Percentiles rank a stretch among this genome's conserved stretches.
Evolutionary conservation across 345 rosid genomes (phyloP).

Genomic region (Heritiera fomes): DNA sequence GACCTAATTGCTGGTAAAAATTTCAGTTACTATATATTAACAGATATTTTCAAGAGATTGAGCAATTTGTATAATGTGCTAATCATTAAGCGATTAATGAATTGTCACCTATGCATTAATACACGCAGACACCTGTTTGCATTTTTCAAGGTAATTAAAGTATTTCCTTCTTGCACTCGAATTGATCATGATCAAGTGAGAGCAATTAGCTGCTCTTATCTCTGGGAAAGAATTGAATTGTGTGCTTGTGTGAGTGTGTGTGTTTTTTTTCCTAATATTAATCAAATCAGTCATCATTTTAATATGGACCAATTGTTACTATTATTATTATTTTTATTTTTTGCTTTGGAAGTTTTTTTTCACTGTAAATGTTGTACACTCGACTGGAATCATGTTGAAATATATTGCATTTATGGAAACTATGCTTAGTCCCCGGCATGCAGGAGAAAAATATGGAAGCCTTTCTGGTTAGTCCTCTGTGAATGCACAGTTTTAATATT

Average conservation of each 20-base stretch:
- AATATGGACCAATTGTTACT: neutral
- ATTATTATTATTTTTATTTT: neutral
- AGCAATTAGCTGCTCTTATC: neutral
- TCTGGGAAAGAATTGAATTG: neutral
- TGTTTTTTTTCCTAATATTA: neutral
- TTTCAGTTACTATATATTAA: neutral
- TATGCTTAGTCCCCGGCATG: neutral
- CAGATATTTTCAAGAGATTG: neutral
- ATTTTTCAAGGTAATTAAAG: neutral
- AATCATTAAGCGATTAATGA: neutral
- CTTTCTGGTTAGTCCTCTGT: neutral
- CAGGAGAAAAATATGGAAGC: constrained; percentile 9
- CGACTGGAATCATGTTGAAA: constrained; percentile 1
- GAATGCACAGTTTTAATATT: neutral
- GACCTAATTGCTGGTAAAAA: neutral
- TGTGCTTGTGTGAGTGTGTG: neutral
- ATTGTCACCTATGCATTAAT: neutral
- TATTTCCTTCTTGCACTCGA: neutral
- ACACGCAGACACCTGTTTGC: neutral
- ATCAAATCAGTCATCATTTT: neutral
- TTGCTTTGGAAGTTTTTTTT: neutral
- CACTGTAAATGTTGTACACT: neutral
- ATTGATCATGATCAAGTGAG: neutral
- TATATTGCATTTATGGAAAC: neutral
- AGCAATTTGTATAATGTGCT: neutral